Evolutionary conservation across 306 rosid genomes (phyloP).

Genomic region (Vigna angularis): DNA sequence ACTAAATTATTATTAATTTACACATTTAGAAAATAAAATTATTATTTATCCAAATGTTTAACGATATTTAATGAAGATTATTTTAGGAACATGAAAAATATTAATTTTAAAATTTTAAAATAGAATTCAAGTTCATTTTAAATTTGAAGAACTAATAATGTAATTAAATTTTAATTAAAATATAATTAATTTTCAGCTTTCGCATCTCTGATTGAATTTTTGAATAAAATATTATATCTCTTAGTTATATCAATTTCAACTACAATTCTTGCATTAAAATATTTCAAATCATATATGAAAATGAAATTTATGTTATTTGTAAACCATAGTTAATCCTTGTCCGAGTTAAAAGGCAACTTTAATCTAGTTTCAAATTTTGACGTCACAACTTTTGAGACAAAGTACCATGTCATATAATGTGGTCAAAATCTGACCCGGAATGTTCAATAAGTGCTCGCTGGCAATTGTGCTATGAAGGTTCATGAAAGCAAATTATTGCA

Average conservation of each 20-base stretch:
- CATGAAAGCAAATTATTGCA: not conserved
- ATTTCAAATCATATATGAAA: not conserved
- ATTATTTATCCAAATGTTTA: too few relatives aligned
- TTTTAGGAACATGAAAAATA: too few relatives aligned
- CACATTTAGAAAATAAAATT: too few relatives aligned
- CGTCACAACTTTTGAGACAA: conserved; percentile 22
- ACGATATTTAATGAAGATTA: too few relatives aligned
- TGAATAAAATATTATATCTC: not conserved
- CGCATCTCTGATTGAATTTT: not conserved
- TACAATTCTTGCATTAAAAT: not conserved
- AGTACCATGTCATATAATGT: not conserved
- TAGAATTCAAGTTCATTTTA: too few relatives aligned
- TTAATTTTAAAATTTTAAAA: too few relatives aligned
- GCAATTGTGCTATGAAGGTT: conserved; percentile 26
- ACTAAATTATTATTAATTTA: too few relatives aligned
- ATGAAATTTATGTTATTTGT: not conserved
- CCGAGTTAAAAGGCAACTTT: not conserved
- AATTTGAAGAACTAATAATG: too few relatives aligned
- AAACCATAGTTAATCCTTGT: not conserved
- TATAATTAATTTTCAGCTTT: not conserved
- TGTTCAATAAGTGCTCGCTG: not conserved
- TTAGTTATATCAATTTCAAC: not conserved
- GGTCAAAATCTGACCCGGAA: conserved; percentile 41
- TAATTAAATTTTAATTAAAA: not conserved
- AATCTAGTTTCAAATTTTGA: not conserved